Evolutionary conservation across 495 filamentous ascomycete species (phyloP).

Genomic region (Tuber microsphaerosporum): DNA sequence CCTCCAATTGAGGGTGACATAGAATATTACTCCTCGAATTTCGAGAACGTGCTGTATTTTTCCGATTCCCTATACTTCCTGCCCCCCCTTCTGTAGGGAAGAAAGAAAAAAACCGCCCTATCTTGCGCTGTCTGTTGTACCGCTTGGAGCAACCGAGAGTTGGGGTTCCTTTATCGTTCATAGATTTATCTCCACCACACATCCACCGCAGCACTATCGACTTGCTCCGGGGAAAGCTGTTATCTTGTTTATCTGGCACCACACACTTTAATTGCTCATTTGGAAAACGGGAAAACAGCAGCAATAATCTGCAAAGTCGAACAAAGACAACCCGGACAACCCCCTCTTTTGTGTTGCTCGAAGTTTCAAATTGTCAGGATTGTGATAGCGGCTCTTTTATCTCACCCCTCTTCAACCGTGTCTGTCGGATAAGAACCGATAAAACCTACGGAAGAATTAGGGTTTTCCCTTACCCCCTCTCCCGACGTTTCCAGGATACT

Average conservation of each 20-base stretch:
- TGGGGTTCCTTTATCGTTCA: constrained; percentile 21
- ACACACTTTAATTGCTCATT: constrained; percentile 7
- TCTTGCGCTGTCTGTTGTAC: constrained; percentile 1
- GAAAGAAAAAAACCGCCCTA: background rate
- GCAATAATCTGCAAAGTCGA: constrained; percentile 20
- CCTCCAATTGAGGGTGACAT: background rate
- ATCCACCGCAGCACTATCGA: constrained; percentile 12
- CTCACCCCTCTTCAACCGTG: constrained; percentile 20
- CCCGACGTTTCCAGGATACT: constrained; percentile 27
- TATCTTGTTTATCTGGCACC: constrained; percentile 31
- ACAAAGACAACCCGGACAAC: constrained; percentile 24
- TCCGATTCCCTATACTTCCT: constrained; percentile 19
- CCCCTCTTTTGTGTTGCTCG: constrained; percentile 16
- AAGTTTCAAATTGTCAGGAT: constrained; percentile 29
- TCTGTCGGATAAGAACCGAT: constrained; percentile 37
- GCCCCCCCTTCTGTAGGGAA: background rate
- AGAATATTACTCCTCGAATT: background rate
- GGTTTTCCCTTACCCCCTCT: constrained; percentile 15
- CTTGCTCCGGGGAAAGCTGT: constrained; percentile 12
- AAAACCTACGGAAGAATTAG: constrained; percentile 27
- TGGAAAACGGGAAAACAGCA: constrained; percentile 16
- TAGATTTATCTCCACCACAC: constrained; percentile 19
- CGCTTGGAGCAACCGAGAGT: constrained; percentile 15
- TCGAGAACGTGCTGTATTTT: constrained; percentile 1
- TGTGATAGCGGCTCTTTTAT: constrained; percentile 33